Percentiles rank a stretch among this genome's conserved stretches.
These are phyloP conservation scores for Adenanthera pavonina DNA, from an alignment of 306 rosid species.

Conservation along the genomic window DNA sequence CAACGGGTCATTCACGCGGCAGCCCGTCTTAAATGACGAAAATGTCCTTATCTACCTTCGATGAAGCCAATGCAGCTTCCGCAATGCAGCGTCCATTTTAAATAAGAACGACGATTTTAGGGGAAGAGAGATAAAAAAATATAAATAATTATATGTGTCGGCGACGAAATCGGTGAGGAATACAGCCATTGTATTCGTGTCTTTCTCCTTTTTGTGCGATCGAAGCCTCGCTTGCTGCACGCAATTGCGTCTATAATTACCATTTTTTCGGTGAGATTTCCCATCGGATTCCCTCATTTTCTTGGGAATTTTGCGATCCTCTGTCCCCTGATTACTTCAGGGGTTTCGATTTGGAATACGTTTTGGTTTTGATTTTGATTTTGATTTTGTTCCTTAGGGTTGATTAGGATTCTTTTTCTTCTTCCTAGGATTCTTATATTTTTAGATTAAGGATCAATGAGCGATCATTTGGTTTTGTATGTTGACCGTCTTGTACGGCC, in stretches of 20 bases:
- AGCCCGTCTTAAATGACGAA: not conserved
- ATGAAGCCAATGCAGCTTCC: not conserved
- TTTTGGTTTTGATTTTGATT: no score
- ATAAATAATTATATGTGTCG: not conserved
- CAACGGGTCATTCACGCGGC: slow-evolving; percentile 64
- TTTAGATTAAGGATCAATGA: slow-evolving; percentile 48
- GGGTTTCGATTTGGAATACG: not conserved
- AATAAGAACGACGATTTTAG: not conserved
- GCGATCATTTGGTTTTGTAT: slow-evolving; percentile 79
- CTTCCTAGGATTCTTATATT: not conserved
- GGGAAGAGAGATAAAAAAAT: not conserved
- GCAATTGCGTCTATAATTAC: slow-evolving; percentile 12
- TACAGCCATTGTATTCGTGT: not conserved
- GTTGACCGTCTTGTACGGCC: slow-evolving; percentile 68
- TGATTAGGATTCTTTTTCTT: not conserved
- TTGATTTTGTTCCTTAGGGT: slow-evolving; percentile 1
- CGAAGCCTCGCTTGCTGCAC: not conserved
- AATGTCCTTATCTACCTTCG: not conserved
- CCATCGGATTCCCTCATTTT: slow-evolving; percentile 34
- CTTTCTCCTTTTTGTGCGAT: slow-evolving; percentile 33
- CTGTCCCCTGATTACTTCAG: slow-evolving; percentile 38
- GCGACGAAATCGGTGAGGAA: slow-evolving; percentile 1
- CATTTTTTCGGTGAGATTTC: slow-evolving; percentile 42
- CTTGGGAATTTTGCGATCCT: slow-evolving; percentile 52
- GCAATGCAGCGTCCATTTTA: no score